Percentiles rank a stretch among this genome's conserved stretches.
Conservation (phyloP, 257 asterid genomes). For the Petunia secreta region DNA sequence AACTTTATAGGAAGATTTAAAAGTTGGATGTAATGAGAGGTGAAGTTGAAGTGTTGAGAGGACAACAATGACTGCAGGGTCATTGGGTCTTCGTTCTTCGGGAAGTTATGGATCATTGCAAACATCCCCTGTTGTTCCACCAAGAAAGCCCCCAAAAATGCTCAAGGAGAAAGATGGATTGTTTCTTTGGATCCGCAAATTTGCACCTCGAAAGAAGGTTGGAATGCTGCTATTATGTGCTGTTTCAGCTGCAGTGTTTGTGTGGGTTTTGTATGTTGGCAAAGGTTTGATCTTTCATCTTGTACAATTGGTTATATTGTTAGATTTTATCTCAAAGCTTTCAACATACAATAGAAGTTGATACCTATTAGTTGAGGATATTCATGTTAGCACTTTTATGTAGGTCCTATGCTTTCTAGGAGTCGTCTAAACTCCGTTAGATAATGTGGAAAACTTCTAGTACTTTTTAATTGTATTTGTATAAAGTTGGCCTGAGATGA, state of each 20-base stretch:
- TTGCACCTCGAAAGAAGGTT: slow-evolving; percentile 82
- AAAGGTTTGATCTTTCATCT: slow-evolving; percentile 62
- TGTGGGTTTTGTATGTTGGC: slow-evolving; percentile 72
- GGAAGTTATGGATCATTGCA: slow-evolving; percentile 98
- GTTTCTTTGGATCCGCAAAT: slow-evolving; percentile 78
- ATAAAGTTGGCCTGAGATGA: too few species aligned
- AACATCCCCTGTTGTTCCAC: slow-evolving; percentile 53
- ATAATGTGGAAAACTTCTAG: too few species aligned
- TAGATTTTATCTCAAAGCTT: background rate
- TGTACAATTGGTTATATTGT: background rate
- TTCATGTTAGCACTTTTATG: too few species aligned
- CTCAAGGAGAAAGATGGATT: slow-evolving; percentile 78
- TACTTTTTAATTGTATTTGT: too few species aligned
- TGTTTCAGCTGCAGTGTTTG: slow-evolving; percentile 70
- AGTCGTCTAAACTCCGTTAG: too few species aligned
- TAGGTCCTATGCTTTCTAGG: too few species aligned
- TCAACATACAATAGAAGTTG: too few species aligned
- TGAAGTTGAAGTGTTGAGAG: slow-evolving; percentile 46
- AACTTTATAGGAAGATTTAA: slow-evolving; percentile 4
- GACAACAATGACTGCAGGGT: slow-evolving; percentile 84
- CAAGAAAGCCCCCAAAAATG: slow-evolving; percentile 75
- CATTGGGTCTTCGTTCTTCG: slow-evolving; percentile 96
- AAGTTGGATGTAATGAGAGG: slow-evolving; percentile 49
- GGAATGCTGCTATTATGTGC: slow-evolving; percentile 85
- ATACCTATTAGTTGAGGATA: too few species aligned